A percentile compares a stretch with the other conserved stretches of the same genome.
These are phyloP conservation scores for Neostapfia colusana DNA, from an alignment of 176 grass and related monocot genomes.

Conservation along the genomic window DNA sequence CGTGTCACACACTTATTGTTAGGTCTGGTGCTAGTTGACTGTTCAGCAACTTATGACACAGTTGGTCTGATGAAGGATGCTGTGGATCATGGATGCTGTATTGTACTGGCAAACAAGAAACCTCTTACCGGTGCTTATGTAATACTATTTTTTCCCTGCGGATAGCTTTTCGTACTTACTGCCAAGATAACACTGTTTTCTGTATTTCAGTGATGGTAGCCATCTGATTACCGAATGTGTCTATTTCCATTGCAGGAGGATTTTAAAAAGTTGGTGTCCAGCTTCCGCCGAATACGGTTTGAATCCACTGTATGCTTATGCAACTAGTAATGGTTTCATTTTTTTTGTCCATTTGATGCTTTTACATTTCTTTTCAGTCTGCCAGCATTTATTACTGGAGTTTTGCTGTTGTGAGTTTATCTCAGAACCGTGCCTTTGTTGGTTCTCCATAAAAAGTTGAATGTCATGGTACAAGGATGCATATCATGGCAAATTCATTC, in stretches of 20 bases:
- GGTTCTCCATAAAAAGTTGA: neutral
- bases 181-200: neutral
- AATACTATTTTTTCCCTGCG: slow-evolving; percentile 21
- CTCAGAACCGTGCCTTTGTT: neutral
- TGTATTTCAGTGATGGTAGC: neutral
- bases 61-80: slow-evolving; percentile 61
- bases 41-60: slow-evolving; percentile 79
- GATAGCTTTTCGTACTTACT: slow-evolving; percentile 10
- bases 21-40: slow-evolving; percentile 90
- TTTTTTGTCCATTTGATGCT: neutral
- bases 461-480: neutral
- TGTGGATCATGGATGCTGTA: slow-evolving; percentile 55
- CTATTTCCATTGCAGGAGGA: slow-evolving; percentile 65
- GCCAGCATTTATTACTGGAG: neutral
- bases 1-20: slow-evolving; percentile 5
- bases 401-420: neutral
- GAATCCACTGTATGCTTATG: slow-evolving; percentile 87
- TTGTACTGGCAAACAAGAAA: slow-evolving; percentile 88
- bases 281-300: slow-evolving; percentile 72
- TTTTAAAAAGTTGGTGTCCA: slow-evolving; percentile 67
- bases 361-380: slow-evolving; percentile 17
- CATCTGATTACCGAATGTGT: slow-evolving; percentile 26
- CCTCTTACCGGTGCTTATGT: slow-evolving; percentile 81
- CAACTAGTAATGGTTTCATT: slow-evolving; percentile 4
- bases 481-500: neutral